Percentiles rank a stretch among this genome's conserved stretches.
Evolutionary conservation across 305 asterid genomes (phyloP).

Genomic region (Lippia alba): DNA sequence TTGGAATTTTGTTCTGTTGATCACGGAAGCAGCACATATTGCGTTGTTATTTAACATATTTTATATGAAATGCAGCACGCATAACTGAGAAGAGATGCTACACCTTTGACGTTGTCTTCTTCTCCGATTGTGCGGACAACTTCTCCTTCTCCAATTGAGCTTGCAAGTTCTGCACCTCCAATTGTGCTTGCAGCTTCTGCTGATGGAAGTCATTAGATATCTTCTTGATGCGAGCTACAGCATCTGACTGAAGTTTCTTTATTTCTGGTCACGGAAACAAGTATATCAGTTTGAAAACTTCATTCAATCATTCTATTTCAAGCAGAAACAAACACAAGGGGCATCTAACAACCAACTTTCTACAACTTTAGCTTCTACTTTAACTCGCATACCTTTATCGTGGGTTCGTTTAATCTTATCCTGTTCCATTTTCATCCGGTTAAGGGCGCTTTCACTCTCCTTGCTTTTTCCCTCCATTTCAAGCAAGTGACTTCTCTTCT

Average conservation of each 20-base stretch:
- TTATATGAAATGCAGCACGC: no score
- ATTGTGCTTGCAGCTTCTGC: constrained; percentile 31
- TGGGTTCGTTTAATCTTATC: constrained; percentile 60
- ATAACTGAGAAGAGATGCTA: no score
- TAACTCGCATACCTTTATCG: constrained; percentile 48
- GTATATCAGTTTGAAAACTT: constrained; percentile 4
- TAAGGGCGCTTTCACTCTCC: constrained; percentile 55
- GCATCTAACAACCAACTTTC: no score
- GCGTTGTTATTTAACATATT: no score
- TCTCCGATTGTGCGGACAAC: background rate
- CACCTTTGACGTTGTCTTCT: background rate
- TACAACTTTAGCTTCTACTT: no score
- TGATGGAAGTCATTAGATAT: constrained; percentile 53
- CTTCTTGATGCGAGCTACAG: constrained; percentile 52
- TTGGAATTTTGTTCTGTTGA: no score
- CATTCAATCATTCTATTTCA: background rate
- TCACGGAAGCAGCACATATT: no score
- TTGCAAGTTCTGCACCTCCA: constrained; percentile 38
- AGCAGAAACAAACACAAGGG: background rate
- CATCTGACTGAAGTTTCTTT: constrained; percentile 51
- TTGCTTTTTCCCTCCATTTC: constrained; percentile 59
- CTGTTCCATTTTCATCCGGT: constrained; percentile 53
- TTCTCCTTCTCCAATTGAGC: constrained; percentile 35
- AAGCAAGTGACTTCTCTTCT: constrained; percentile 52
- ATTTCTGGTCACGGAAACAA: constrained; percentile 42